Evolutionary conservation across 1,284 basidiomycete species (phyloP).

Genomic region (Apiotrichum gamsii): DNA sequence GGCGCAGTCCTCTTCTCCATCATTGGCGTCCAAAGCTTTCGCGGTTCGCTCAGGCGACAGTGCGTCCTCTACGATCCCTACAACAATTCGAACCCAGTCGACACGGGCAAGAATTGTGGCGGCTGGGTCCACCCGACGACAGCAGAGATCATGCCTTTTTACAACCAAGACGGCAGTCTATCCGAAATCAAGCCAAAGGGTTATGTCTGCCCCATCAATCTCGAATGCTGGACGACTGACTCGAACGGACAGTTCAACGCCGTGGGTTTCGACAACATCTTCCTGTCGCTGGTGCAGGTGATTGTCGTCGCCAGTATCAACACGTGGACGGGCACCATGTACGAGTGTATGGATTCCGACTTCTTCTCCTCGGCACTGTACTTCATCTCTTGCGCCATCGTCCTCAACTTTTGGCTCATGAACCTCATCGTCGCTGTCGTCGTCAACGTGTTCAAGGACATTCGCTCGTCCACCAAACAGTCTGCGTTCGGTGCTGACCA

Average conservation of each 20-base stretch:
- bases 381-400: conserved; percentile 75
- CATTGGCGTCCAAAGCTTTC: conserved; percentile 84
- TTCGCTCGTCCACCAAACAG: conserved; percentile 78
- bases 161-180: conserved; percentile 27
- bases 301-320: conserved; percentile 69
- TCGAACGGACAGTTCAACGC: conserved; percentile 64
- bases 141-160: conserved; percentile 38
- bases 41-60: conserved; percentile 65
- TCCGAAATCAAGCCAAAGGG: conserved; percentile 59
- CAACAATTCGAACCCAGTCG: conserved; percentile 33
- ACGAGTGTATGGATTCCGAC: conserved; percentile 83
- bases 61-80: conserved; percentile 49
- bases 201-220: conserved; percentile 75
- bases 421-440: conserved; percentile 95
- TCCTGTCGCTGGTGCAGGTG: conserved; percentile 74
- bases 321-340: conserved; percentile 65
- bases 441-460: conserved; percentile 87
- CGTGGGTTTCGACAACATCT: conserved; percentile 86
- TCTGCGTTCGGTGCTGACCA: conserved; percentile 84
- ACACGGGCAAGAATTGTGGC: conserved; percentile 56
- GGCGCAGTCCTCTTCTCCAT: conserved; percentile 85
- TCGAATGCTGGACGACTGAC: conserved; percentile 55
- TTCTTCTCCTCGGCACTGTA: conserved; percentile 81
- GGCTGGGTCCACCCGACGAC: conserved; percentile 63
- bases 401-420: conserved; percentile 90